Base-by-base conservation (phyloP, 257 asterid genomes). In the Solanum lycopersicoides region DNA sequence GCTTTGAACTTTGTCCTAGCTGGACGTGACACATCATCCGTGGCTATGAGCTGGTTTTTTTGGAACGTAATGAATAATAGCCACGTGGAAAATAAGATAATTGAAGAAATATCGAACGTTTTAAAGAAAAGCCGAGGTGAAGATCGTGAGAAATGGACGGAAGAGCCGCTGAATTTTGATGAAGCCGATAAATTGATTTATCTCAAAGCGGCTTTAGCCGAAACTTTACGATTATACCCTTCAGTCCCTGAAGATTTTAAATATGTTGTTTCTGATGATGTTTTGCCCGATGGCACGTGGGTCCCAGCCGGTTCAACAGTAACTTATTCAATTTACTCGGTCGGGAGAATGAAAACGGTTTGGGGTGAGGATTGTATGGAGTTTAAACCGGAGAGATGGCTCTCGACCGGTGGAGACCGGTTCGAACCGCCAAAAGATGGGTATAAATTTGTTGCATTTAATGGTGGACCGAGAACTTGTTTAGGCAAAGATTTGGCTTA, bases 331-430 rank as follows among this genome's bases (percentile, higher is more conserved):
- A 94, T 95, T 25, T 95, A 95, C 47, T 95, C 98, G 12, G 88
- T 93, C 6, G 98, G 98, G 83, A 90, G 98, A 87, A 94, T 92
- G 97, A 88, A 91, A 93, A 92, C 89, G 13, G 80, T 94, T 6
- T 95, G 98, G 98, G 98, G 98, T 0, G 97, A 95, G 53, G 98
- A 95, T 16, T 94, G 98, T 88, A n/a, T 91, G 91, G 98, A 94
- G 69, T 95, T 95, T 84, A 94, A 91, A 89, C 98, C 98, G 87
- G 98, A 95, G 90, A 91, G 98, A 35, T 95, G 98, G 98, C 90
- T 95, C 20, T 89, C 95, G 25, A 66, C 86, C 45, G 88, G 76
- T 0, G 95, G 92, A 3, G 96, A 94, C 87, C 91, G 94, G 88
- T 94, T 94, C 88, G 95, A 94, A 53, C 93, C 94, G 21, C 95